Evolutionary conservation across 306 rosid genomes (phyloP).

Genomic region (Spatholobus suberectus): DNA sequence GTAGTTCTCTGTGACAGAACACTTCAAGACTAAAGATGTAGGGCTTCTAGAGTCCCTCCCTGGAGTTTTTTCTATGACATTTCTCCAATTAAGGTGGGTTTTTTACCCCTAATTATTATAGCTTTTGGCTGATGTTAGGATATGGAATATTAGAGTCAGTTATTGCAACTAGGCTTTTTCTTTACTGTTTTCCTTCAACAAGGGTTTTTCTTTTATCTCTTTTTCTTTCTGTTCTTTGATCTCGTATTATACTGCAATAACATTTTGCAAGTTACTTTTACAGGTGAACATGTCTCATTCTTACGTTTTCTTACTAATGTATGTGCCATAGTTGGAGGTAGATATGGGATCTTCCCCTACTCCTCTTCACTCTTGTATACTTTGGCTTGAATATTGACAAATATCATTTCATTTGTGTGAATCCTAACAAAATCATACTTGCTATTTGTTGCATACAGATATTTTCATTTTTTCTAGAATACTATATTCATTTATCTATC

Average conservation of each 20-base stretch:
- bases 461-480: slow-evolving; percentile 94
- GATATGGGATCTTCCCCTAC: slow-evolving; percentile 34
- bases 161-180: slow-evolving; percentile 32
- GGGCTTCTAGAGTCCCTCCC: slow-evolving; percentile 89
- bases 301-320: slow-evolving; percentile 95
- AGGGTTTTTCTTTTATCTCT: background rate
- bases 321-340: slow-evolving; percentile 99
- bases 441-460: slow-evolving; percentile 60
- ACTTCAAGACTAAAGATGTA: slow-evolving; percentile 71
- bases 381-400: slow-evolving; percentile 16
- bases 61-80: slow-evolving; percentile 97
- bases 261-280: slow-evolving; percentile 80
- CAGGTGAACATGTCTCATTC: slow-evolving; percentile 82
- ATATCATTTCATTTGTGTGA: slow-evolving; percentile 22
- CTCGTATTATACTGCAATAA: slow-evolving; percentile 20
- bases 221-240: background rate
- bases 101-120: slow-evolving; percentile 7
- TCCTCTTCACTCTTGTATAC: background rate
- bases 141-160: background rate
- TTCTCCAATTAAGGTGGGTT: slow-evolving; percentile 93
- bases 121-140: slow-evolving; percentile 9
- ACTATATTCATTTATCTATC: slow-evolving; percentile 93
- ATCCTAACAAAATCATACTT: slow-evolving; percentile 23
- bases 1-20: slow-evolving; percentile 99
- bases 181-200: too few relatives aligned